These are phyloP conservation scores for Xerocomus spinulosus DNA, from an alignment of 768 basidiomycete genomes.

Conservation along the genomic window DNA sequence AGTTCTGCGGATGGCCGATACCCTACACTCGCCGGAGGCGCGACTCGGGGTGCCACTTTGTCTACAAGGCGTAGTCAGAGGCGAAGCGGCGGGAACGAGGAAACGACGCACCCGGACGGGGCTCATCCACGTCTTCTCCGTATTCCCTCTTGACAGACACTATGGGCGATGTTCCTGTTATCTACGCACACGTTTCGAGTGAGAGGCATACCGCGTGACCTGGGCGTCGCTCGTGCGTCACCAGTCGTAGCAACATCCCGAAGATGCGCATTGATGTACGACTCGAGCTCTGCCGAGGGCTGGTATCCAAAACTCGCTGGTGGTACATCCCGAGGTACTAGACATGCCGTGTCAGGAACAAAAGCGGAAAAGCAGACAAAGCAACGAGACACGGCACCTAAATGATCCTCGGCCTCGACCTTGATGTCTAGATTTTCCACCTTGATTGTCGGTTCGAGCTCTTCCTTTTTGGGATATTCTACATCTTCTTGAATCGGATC, in stretches of 20 bases:
- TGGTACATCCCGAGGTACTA: background rate
- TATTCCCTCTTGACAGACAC: too few relatives aligned
- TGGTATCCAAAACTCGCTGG: slow-evolving; percentile 6
- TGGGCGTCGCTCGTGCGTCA: too few relatives aligned
- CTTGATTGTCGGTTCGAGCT: slow-evolving; percentile 3
- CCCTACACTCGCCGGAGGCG: background rate
- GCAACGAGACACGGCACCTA: background rate
- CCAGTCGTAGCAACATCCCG: too few relatives aligned
- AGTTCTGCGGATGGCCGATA: slow-evolving; percentile 10
- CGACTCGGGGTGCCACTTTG: background rate
- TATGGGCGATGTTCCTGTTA: too few relatives aligned
- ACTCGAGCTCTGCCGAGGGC: slow-evolving; percentile 4
- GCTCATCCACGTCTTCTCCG: too few relatives aligned
- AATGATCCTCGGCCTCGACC: background rate
- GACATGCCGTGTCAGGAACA: background rate
- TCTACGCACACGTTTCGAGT: too few relatives aligned
- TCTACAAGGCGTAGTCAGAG: too few relatives aligned
- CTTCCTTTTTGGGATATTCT: background rate
- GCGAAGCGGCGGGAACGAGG: background rate
- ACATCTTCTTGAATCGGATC: slow-evolving; percentile 1
- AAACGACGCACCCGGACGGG: background rate
- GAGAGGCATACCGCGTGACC: too few relatives aligned
- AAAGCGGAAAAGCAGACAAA: background rate
- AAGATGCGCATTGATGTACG: slow-evolving; percentile 1
- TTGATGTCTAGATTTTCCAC: slow-evolving; percentile 2